A percentile compares a stretch with the other conserved stretches of the same genome.
These are phyloP conservation scores for Dichotomopilus funicola DNA, from an alignment of 2,329 filamentous ascomycete species.

Conservation along the genomic window DNA sequence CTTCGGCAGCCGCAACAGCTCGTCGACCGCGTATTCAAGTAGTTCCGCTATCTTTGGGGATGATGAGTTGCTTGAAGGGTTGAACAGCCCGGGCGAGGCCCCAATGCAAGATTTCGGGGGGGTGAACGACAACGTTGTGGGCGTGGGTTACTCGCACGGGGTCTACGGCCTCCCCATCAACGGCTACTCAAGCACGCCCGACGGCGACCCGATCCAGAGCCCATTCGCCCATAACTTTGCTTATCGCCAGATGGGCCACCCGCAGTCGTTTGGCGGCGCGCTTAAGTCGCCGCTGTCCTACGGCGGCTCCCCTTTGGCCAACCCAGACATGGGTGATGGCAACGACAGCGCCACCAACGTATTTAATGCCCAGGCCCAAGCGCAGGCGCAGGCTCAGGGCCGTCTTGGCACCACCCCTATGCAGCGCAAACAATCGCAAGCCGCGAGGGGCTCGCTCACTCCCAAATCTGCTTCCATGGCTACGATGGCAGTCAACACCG, in stretches of 20 bases:
- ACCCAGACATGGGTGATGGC: slow-evolving; percentile 44
- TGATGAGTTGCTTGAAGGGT: slow-evolving; percentile 76
- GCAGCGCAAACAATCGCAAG: slow-evolving; percentile 68
- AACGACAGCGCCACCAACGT: slow-evolving; percentile 50
- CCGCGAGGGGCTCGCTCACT: slow-evolving; percentile 67
- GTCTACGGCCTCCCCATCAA: slow-evolving; percentile 56
- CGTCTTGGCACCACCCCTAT: slow-evolving; percentile 49
- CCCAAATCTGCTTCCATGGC: slow-evolving; percentile 76
- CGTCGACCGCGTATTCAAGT: slow-evolving; percentile 66
- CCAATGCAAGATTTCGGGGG: slow-evolving; percentile 51
- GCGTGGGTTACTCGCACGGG: slow-evolving; percentile 51
- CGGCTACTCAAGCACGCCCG: slow-evolving; percentile 84
- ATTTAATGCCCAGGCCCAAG: slow-evolving; percentile 50
- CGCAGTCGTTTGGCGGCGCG: slow-evolving; percentile 47
- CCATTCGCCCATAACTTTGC: slow-evolving; percentile 75
- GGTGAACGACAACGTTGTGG: slow-evolving; percentile 42
- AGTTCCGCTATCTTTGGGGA: slow-evolving; percentile 76
- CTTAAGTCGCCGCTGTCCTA: slow-evolving; percentile 48
- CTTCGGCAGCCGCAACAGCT: slow-evolving; percentile 46
- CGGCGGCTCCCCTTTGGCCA: slow-evolving; percentile 43
- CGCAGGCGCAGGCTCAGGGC: slow-evolving; percentile 30
- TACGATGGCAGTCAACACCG: slow-evolving; percentile 59
- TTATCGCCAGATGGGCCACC: slow-evolving; percentile 62
- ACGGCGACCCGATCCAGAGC: slow-evolving; percentile 86
- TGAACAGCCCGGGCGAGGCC: slow-evolving; percentile 50